Evolutionary conservation across 495 filamentous ascomycete species (phyloP), one percentile per base, ranked within the genome.

Genomic region (Podospora didyma): DNA sequence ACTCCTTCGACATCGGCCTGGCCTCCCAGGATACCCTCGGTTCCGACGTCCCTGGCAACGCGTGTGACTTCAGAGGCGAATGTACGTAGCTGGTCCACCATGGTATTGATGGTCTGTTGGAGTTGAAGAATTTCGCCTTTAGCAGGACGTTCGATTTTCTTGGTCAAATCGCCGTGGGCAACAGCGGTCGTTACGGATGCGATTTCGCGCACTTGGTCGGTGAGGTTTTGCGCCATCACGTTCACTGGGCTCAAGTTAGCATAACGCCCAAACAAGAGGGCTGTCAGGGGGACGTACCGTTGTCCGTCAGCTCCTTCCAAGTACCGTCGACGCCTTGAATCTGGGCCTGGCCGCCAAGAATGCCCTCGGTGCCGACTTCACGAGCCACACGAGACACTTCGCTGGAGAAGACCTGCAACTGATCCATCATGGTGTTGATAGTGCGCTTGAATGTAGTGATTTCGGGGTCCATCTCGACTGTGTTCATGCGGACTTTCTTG

Each of bases 361-460:
- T 89, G 57, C 94, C 94, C 69, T 98, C 94, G 16, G 95, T 98
- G 64, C 94, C 94, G 74, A 97, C 95, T 70, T 97, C 94, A 73
- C 90, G 89, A 37, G 94, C 94, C 60, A 98, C 89, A 63, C 90
- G 86, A 56, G 95, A 97, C 62, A 98, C 94, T 75, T 98, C 92
- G 69, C 89, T 93, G 65, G 94, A 92, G 73, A 98, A 98, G 51
- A 94, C 89, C 70, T 97, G 92, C 53, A 98, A 80, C 75, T 97
- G 94, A 68, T 97, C 94, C 83, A 97, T 96, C 94, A 99, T 99
- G 52, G 87, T 96, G 67, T 99, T 99, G 76, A 90, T 86, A 41
- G 92, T 97, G 54, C 89, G 86, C 77, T 99, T 99, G 82, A 99
- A 99, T 4, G 88, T 93, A n/a, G 89, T 90, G 65, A 99, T 99